phyloP scores from a whole-genome alignment of 352 stramenopile species.

The Pilasporangium apinafurcum region DNA sequence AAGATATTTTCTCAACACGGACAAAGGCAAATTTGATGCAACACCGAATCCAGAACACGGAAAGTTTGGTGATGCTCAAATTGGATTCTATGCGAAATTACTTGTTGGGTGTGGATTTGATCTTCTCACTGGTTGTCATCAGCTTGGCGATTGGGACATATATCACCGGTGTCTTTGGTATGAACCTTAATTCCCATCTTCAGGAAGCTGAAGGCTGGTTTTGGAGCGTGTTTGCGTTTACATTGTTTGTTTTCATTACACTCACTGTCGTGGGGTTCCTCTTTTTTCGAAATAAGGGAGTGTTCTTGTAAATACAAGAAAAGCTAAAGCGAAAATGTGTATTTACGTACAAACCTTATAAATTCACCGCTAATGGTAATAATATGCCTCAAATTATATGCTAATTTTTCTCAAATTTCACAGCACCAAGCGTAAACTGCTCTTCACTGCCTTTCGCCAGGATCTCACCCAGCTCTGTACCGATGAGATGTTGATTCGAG shows the following conservation, averaged over 20 bases:
- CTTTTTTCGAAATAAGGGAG: constrained; percentile 61
- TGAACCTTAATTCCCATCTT: constrained; percentile 59
- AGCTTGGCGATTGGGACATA: constrained; percentile 58
- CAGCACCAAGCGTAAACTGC: constrained; percentile 76
- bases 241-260: constrained; percentile 35
- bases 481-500: constrained; percentile 84
- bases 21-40: constrained; percentile 65
- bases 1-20: constrained; percentile 75
- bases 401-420: constrained; percentile 77
- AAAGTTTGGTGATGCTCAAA: constrained; percentile 76
- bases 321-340: neutral
- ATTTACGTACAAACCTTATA: neutral
- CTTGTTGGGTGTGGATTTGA: constrained; percentile 57
- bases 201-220: constrained; percentile 40
- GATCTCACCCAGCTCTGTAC: constrained; percentile 79
- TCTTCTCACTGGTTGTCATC: constrained; percentile 68
- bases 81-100: constrained; percentile 78
- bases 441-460: constrained; percentile 71
- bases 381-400: no score
- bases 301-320: constrained; percentile 23
- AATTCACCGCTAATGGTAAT: no score
- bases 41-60: constrained; percentile 68
- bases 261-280: constrained; percentile 32
- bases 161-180: constrained; percentile 61
- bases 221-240: constrained; percentile 42